Base-by-base conservation (phyloP, 1,139 yeast genomes). In the Pneumocystis jirovecii region DNA sequence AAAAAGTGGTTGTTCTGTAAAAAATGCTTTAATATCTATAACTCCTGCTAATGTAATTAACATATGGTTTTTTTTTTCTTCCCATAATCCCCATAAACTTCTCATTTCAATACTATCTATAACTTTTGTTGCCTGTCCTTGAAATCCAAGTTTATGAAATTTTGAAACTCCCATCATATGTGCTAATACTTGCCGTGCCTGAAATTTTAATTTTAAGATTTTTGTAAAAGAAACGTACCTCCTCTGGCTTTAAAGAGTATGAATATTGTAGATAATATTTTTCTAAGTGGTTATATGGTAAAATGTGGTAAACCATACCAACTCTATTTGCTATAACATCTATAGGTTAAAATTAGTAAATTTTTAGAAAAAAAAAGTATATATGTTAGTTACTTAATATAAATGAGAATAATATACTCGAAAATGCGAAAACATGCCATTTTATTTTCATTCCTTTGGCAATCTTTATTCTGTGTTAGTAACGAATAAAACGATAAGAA, bases 31-130 rank as follows among this genome's bases (percentile, higher is more conserved):
- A 19, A 62, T 39, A 57, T 65, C 64, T 44, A 61, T 64, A 15
- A 65, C 44, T 1, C 67, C 67, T 19, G 67, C 67, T 21, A 65
- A 61, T 19, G 63, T 65, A 25, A 65, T 56, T 15, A 65, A 57
- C 61, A 65, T 65, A 37, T 63, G 63, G 45, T 65, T 61, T 2
- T 63, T n/a, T 12, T 59, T 50, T 15, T 40, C 44, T 10, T 45
- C 29, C 67, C 67, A 65, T 5, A 65, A 59, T 2, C 61, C 62
- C 7, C 56, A 45, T 21, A 60, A 63, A 29, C n/a, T n/a, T 8
- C 8, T 21, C 10, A 56, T 61, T 7, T 17, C 42, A 19, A 60
- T 57, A 45, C 29, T 45, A 19, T 65, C 66, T 25, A 65, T 45
- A 15, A 65, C 65, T 60, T 64, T 65, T 29, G 65, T 19, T 37